phyloP scores from a whole-genome alignment of 352 stramenopile genomes.

The Nothophytophthora sp. region DNA sequence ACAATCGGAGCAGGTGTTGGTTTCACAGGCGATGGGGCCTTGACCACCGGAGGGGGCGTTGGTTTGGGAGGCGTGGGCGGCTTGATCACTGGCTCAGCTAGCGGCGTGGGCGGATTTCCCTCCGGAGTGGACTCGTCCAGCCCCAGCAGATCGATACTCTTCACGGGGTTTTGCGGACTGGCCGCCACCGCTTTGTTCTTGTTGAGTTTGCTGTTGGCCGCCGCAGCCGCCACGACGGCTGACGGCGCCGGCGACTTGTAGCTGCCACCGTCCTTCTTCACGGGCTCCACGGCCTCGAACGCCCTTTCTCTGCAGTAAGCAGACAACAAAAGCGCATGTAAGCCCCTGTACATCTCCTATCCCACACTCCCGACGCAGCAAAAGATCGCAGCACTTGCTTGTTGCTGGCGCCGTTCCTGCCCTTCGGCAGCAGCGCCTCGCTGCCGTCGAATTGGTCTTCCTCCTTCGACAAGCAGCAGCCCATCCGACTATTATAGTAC shows the following conservation, averaged over 20 bases:
- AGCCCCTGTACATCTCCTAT: too few species aligned
- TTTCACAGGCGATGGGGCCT: constrained; percentile 4
- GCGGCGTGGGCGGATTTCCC: constrained; percentile 17
- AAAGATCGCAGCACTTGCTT: constrained; percentile 44
- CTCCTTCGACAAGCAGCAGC: constrained; percentile 69
- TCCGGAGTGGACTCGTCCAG: constrained; percentile 28
- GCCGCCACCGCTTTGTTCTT: constrained; percentile 23
- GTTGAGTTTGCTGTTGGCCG: constrained; percentile 23
- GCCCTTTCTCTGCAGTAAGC: constrained; percentile 26
- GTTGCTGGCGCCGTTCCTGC: constrained; percentile 25
- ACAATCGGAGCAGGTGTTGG: constrained; percentile 5
- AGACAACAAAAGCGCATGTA: constrained; percentile 3
- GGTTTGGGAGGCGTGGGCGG: constrained; percentile 15
- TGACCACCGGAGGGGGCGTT: not conserved
- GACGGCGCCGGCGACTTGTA: constrained; percentile 32
- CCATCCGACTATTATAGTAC: too few species aligned
- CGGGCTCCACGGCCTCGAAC: constrained; percentile 24
- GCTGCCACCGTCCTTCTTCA: constrained; percentile 33
- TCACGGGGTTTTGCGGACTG: constrained; percentile 25
- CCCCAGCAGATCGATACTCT: constrained; percentile 51
- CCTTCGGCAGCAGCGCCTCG: constrained; percentile 61
- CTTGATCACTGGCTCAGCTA: constrained; percentile 20
- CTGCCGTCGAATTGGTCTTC: constrained; percentile 64
- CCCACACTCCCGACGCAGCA: too few species aligned
- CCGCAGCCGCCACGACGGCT: constrained; percentile 22